Evolutionary conservation across 805 yeast genomes (phyloP).

Genomic region (Yarrowia sp.): DNA sequence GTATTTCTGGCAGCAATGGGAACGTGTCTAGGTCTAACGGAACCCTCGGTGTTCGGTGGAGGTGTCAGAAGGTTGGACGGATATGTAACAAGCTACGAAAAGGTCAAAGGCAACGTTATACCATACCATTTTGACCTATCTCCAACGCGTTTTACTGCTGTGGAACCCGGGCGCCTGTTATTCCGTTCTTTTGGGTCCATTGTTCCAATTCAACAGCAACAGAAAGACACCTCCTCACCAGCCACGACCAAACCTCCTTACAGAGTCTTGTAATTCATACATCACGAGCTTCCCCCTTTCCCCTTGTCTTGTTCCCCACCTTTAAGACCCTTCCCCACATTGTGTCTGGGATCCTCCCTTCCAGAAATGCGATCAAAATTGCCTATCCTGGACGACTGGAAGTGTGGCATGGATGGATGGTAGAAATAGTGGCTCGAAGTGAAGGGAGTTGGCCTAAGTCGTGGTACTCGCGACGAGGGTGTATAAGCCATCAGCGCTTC

Average conservation of each 20-base stretch:
- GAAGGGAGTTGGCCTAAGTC: too few species aligned
- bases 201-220: background rate
- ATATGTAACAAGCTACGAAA: too few species aligned
- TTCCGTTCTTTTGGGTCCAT: too few species aligned
- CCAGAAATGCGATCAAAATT: background rate
- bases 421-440: background rate
- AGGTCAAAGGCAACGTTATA: too few species aligned
- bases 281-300: background rate
- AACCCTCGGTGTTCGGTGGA: too few species aligned
- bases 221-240: background rate
- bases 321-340: conserved; percentile 1
- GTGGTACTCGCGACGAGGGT: too few species aligned
- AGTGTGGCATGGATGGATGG: background rate
- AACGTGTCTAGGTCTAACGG: background rate
- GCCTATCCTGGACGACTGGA: conserved; percentile 11
- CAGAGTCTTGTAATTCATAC: background rate
- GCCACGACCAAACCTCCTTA: background rate
- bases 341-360: background rate
- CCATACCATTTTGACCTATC: too few species aligned
- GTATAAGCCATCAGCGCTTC: too few species aligned
- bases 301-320: background rate
- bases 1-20: too few species aligned
- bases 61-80: too few species aligned
- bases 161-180: too few species aligned
- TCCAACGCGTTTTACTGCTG: too few species aligned